A percentile compares a stretch with the other conserved stretches of the same genome.
Evolutionary conservation across 768 basidiomycete species (phyloP).

Genomic region (Bullera alba): DNA sequence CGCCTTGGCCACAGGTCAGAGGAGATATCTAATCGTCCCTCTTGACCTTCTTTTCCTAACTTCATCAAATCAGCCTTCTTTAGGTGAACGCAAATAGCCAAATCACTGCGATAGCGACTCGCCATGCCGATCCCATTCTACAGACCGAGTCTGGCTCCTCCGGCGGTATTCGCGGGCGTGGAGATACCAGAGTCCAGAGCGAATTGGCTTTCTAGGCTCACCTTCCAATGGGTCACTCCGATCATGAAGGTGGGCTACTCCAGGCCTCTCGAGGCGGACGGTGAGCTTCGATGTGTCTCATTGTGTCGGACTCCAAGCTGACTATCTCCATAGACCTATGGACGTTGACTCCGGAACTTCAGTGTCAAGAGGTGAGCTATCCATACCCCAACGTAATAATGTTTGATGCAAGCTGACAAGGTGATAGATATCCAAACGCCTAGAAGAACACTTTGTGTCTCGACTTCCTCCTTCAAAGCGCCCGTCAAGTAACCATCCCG

Average conservation of each 20-base stretch:
- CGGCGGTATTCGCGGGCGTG: slow-evolving; percentile 13
- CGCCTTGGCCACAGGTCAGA: no score
- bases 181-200: slow-evolving; percentile 16
- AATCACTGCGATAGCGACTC: not conserved
- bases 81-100: no score
- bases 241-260: slow-evolving; percentile 30
- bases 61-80: no score
- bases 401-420: no score
- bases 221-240: slow-evolving; percentile 32
- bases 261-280: slow-evolving; percentile 22
- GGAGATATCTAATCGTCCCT: no score
- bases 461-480: not conserved
- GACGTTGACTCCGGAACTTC: slow-evolving; percentile 5
- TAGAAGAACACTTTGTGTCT: not conserved
- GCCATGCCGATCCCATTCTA: slow-evolving; percentile 32
- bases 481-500: no score
- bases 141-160: slow-evolving; percentile 16
- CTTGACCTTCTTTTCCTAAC: no score
- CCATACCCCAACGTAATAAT: no score
- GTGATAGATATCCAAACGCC: no score
- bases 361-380: slow-evolving; percentile 13
- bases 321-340: slow-evolving; percentile 13
- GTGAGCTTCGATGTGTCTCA: slow-evolving; percentile 5
- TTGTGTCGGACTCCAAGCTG: not conserved
- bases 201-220: slow-evolving; percentile 14